Base-by-base conservation (phyloP, 2,329 filamentous ascomycete genomes). In the Cordyceps cicadae region DNA sequence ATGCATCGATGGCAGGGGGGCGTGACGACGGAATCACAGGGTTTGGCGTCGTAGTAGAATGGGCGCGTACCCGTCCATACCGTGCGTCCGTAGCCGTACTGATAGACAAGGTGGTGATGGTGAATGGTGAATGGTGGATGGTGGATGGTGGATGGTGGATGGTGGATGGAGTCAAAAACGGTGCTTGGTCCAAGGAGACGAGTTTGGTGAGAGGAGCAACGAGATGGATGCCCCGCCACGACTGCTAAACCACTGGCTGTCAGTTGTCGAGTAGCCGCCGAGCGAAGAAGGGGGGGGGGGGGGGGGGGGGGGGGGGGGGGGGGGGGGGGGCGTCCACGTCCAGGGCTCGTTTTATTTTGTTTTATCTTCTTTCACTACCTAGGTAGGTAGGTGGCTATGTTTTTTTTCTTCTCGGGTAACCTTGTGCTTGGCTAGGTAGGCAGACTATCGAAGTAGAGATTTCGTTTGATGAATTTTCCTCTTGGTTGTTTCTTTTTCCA, bases 181-280 rank as follows among this genome's bases (percentile, higher is more conserved):
- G 24, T 49, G 46, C 24, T 19, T 34, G 19, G 45, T 48, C 14
- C 24, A 17, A 21, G 19, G 15, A 24, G 32, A 49, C 26, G 26
- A 12, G 48, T 50, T 50, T 32, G 48, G 26, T 50, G 48, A 50
- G 26, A 26, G 17, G 34, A 55, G 29, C 41, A 32, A 55, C 48
- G 15, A 46, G 41, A 49, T 17, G 43, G n/a, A 5, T n/a, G 48
- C 55, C 55, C 55, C 48, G 46, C 55, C 26, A 37, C 21, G 34
- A 59, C 12, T 34, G 34, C 24, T n/a, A 51, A 48, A 53, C 41
- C 7, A 59, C 26, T 59, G 57, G 57, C 57, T 59, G 57, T 54
- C 29, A 11, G 41, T 5, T 21, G 39, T 59, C 57, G 57, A 59
- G 49, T 26, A 59, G 57, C 39, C 57, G 57, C 57, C 57, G 49